phyloP scores from a whole-genome alignment of 306 rosid genomes.

The Amphicarpaea edgeworthii region DNA sequence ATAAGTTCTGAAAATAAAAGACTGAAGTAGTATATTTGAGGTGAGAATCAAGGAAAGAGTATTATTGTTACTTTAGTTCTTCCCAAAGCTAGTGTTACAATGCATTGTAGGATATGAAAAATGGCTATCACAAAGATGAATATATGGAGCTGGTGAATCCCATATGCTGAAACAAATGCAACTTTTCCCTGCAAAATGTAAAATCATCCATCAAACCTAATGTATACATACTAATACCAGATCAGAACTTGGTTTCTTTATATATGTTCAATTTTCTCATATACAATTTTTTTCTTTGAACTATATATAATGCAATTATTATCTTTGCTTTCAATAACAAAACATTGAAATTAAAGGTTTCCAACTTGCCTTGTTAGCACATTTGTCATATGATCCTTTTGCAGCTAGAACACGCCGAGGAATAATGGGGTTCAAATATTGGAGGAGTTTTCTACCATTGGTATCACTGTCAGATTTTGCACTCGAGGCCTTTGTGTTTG shows the following conservation, averaged over 20 bases:
- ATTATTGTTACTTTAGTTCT: constrained; percentile 68
- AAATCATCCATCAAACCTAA: constrained; percentile 3
- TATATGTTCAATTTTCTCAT: no score
- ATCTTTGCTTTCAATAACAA: neutral
- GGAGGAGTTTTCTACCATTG: constrained; percentile 37
- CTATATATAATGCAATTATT: no score
- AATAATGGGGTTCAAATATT: constrained; percentile 15
- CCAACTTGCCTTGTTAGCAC: constrained; percentile 39
- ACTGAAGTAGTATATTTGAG: neutral
- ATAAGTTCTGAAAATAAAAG: neutral
- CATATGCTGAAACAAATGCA: constrained; percentile 73
- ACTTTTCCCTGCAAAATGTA: constrained; percentile 47
- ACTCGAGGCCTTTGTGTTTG: neutral
- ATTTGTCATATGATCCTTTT: constrained; percentile 47
- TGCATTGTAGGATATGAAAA: constrained; percentile 76
- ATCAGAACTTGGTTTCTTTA: no score
- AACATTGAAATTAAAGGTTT: neutral
- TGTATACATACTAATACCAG: no score
- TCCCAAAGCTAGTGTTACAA: constrained; percentile 68
- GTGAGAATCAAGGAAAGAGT: neutral
- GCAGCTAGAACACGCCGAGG: constrained; percentile 49
- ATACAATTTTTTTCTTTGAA: no score
- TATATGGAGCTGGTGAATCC: constrained; percentile 89
- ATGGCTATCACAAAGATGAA: constrained; percentile 79
- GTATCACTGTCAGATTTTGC: neutral